These are phyloP conservation scores for Cephalotrichum gorgonifer DNA, from an alignment of 2,329 filamentous ascomycete genomes.

Conservation along the genomic window DNA sequence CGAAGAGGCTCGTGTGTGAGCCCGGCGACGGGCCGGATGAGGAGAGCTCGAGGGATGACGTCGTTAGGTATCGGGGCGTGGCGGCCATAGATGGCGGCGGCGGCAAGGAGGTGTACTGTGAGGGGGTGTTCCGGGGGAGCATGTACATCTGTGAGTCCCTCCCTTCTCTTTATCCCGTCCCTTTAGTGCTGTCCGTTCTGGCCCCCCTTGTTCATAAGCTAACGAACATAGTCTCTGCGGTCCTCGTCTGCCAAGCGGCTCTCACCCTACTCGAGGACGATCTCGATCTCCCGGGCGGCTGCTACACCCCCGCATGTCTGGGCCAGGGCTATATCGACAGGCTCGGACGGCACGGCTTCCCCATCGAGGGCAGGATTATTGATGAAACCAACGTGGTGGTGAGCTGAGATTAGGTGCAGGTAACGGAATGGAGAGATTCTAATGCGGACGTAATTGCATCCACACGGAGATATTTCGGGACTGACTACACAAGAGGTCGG, in stretches of 20 bases:
- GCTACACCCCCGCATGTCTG: slow-evolving; percentile 63
- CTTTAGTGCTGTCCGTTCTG: not conserved
- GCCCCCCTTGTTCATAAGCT: not conserved
- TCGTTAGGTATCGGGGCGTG: slow-evolving; percentile 53
- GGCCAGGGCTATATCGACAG: slow-evolving; percentile 58
- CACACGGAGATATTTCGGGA: too few species aligned
- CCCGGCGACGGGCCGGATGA: slow-evolving; percentile 44
- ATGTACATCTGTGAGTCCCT: slow-evolving; percentile 50
- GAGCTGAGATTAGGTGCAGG: too few species aligned
- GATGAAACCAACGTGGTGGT: slow-evolving; percentile 12
- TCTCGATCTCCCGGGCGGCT: slow-evolving; percentile 49
- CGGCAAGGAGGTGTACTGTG: slow-evolving; percentile 41
- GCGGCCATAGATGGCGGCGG: slow-evolving; percentile 47
- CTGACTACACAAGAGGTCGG: not conserved
- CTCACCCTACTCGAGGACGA: slow-evolving; percentile 55
- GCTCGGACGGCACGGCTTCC: slow-evolving; percentile 49
- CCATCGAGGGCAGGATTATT: slow-evolving; percentile 44
- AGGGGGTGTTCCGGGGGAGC: slow-evolving; percentile 39
- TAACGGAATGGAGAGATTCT: too few species aligned
- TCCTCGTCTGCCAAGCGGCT: slow-evolving; percentile 54
- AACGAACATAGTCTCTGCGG: slow-evolving; percentile 45
- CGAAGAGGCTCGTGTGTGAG: slow-evolving; percentile 32
- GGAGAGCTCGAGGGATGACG: slow-evolving; percentile 46
- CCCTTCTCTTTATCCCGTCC: slow-evolving; percentile 6
- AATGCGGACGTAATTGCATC: too few species aligned